Evolutionary conservation across 2,329 filamentous ascomycete species (phyloP), one percentile per base, ranked within the genome.

Genomic region (Nannizziopsis arthrosporioides): DNA sequence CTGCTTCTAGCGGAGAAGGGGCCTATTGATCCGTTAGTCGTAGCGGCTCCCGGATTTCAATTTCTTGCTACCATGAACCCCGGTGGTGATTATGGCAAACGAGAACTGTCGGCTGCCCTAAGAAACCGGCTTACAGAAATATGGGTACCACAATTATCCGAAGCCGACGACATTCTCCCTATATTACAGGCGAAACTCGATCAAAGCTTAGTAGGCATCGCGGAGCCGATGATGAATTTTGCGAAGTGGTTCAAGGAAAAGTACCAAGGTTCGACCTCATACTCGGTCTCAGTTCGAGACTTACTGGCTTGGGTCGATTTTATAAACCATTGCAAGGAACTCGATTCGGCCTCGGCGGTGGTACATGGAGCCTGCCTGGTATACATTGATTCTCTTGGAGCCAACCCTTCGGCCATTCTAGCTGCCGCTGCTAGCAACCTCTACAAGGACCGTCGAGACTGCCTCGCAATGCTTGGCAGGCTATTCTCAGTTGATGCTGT

Each of bases 11-110:
- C 93, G 0, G 92, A 98, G 63, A 98, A 96, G 66, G 93, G 92
- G 0, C 78, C 85, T 1, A 76, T 84, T 4, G 82, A 94, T 62
- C 88, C 88, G 0, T 81, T 85, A 54, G 76, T 98, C 19, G 76
- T 77, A 35, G 92, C 84, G 5, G 67, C 74, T 9, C 73, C 83
- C 36, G 85, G 84, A 0, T 99, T 96, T 65, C 89, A 98, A 59
- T 95, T 98, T 66, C 78, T 98, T 51, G 90, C 92, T 2, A 98
- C 92, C 0, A 99, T 99, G 92, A 99, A 99, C 56, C 92, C 92
- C 7, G 93, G 93, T 44, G 92, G 93, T 40, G 92, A 99, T 61
- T 98, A 96, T 63, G 92, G 92, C 55, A 99, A 99, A 69, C 87
- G 90, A 57, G 92, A 99, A 64, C 75, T 99, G 10, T 98, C 92